These are phyloP conservation scores for Brassica rapa DNA, from an alignment of 345 rosid species.

Conservation along the genomic window DNA sequence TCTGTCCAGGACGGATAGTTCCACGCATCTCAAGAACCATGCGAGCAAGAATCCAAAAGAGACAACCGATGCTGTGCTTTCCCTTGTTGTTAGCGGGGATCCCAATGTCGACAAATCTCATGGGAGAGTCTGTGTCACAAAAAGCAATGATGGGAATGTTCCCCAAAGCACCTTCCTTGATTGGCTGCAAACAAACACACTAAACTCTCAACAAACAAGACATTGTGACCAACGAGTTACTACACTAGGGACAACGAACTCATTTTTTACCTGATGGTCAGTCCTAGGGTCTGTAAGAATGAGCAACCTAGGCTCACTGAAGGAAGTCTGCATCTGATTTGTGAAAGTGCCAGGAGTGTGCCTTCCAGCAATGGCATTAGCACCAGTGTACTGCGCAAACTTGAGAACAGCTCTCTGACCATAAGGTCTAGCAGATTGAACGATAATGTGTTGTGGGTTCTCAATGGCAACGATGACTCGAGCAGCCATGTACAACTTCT, in stretches of 20 bases:
- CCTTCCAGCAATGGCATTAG: conserved; percentile 82
- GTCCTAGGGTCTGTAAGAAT: conserved; percentile 85
- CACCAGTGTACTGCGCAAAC: conserved; percentile 77
- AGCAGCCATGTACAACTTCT: conserved; percentile 70
- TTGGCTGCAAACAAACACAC: conserved; percentile 55
- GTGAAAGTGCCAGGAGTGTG: conserved; percentile 93
- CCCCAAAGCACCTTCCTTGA: conserved; percentile 84
- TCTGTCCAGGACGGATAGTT: conserved; percentile 60
- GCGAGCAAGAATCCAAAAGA: conserved; percentile 83
- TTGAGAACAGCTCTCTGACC: conserved; percentile 86
- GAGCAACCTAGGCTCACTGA: conserved; percentile 77
- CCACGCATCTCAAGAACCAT: conserved; percentile 95
- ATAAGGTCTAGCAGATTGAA: conserved; percentile 83
- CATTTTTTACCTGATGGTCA: conserved; percentile 65
- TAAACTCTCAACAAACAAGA: neutral
- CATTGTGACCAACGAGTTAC: neutral
- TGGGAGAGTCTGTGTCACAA: conserved; percentile 83
- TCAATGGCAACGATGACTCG: conserved; percentile 74
- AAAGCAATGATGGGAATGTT: conserved; percentile 83
- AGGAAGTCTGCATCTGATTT: conserved; percentile 74
- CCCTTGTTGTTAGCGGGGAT: conserved; percentile 90
- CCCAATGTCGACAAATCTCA: conserved; percentile 77
- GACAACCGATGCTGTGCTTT: conserved; percentile 80
- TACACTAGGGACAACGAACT: neutral
- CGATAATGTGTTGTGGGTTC: conserved; percentile 77